phyloP scores from a whole-genome alignment of 306 rosid genomes.

The Vigna mungo region DNA sequence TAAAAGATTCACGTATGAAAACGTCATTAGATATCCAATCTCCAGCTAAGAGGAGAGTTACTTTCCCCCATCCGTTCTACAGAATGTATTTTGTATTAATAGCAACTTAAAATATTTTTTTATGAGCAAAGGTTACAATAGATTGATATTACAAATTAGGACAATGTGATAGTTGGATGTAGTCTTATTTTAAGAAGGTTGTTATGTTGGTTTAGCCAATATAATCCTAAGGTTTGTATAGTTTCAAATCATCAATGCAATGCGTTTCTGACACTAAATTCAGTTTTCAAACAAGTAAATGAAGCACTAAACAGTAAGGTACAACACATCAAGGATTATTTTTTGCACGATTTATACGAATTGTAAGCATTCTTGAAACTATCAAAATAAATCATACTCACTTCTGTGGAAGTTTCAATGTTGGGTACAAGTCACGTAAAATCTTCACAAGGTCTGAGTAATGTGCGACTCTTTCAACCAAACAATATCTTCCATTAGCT shows the following conservation, averaged over 20 bases:
- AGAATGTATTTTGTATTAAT: not conserved
- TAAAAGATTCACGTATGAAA: not conserved
- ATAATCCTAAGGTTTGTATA: not conserved
- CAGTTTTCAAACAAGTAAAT: not conserved
- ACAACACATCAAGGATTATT: not conserved
- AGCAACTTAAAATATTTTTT: not conserved
- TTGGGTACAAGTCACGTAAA: conserved; percentile 60
- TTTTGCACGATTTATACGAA: not conserved
- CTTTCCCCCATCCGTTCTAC: not conserved
- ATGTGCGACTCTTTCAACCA: conserved; percentile 63
- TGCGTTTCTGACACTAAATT: not conserved
- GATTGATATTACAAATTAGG: not conserved
- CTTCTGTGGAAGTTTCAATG: conserved; percentile 63
- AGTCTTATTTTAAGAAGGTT: not conserved
- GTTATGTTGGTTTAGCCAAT: not conserved
- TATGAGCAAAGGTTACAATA: too few relatives aligned
- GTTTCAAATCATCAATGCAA: not conserved
- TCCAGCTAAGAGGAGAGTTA: not conserved
- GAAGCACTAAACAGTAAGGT: not conserved
- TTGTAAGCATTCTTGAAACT: not conserved
- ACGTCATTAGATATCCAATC: not conserved
- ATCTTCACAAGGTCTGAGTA: conserved; percentile 53
- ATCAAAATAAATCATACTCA: conserved; percentile 41
- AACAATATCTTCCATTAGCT: conserved; percentile 73
- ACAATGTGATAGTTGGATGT: not conserved